phyloP scores from a whole-genome alignment of 2,329 filamentous ascomycete genomes.

The Nakataea oryzae region DNA sequence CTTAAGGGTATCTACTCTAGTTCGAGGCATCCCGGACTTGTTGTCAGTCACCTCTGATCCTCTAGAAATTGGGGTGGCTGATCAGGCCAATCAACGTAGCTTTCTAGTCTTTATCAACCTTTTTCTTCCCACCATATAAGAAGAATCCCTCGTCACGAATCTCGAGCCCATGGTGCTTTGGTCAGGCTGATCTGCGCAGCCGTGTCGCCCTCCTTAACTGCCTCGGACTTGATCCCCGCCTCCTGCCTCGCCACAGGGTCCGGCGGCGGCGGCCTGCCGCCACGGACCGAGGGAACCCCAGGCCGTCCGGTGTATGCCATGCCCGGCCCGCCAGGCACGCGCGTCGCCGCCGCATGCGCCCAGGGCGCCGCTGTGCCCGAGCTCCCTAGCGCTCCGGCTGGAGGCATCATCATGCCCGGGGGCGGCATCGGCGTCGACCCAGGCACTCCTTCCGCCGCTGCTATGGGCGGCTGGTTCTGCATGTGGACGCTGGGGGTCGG shows the following conservation, averaged over 20 bases:
- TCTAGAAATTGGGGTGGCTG: too few relatives aligned
- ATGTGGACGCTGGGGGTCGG: slow-evolving; percentile 45
- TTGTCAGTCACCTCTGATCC: too few relatives aligned
- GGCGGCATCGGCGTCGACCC: background rate
- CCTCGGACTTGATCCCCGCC: background rate
- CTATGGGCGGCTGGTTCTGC: slow-evolving; percentile 35
- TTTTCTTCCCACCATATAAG: too few relatives aligned
- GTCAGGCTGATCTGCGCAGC: slow-evolving; percentile 29
- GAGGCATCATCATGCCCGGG: background rate
- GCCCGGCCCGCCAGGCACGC: slow-evolving; percentile 14
- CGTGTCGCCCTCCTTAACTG: slow-evolving; percentile 16
- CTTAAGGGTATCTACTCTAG: background rate
- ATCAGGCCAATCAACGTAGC: too few relatives aligned
- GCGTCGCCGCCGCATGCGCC: slow-evolving; percentile 12
- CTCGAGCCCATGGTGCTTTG: slow-evolving; percentile 35
- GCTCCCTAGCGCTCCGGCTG: background rate
- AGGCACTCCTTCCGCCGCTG: slow-evolving; percentile 1
- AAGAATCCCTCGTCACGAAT: background rate
- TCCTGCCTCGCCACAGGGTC: slow-evolving; percentile 4
- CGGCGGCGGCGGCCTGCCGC: slow-evolving; percentile 4
- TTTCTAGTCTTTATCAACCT: background rate
- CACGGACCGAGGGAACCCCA: slow-evolving; percentile 6
- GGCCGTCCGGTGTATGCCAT: slow-evolving; percentile 27
- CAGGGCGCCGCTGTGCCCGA: slow-evolving; percentile 15
- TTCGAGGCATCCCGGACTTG: too few relatives aligned